Evolutionary conservation across 2,329 filamentous ascomycete species (phyloP), one percentile per base, ranked within the genome.

Genomic region (Exophiala alcalophila): DNA sequence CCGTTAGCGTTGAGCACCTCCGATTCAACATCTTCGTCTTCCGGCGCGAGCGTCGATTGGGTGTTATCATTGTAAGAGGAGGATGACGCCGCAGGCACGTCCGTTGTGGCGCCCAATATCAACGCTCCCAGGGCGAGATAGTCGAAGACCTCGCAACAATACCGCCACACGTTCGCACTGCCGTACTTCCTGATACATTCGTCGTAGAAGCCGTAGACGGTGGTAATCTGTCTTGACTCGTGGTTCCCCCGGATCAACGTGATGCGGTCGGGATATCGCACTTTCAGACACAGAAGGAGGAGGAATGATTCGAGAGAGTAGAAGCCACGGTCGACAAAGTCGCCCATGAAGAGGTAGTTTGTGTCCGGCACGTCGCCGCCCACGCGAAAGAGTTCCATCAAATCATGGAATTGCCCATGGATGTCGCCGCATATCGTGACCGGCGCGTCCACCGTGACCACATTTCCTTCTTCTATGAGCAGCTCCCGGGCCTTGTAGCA

Each of bases 351-450:
- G 3, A 96, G 79, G 65, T 96, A 96, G 62, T 94, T 95, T 21
- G 90, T 96, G 61, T 96, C 91, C 27, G 90, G 90, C 3, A 94
- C 87, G 63, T 95, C 88, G 52, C 90, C 90, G 49, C 90, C 90
- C 3, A 96, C 90, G 39, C 89, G 80, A 63, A 96, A 96, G 4
- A 96, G 79, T 66, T 96, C 91, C 91, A 96, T 96, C 58, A 96
- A 69, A 62, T 96, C 90, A 61, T 96, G 90, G 61, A 96, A 96
- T 65, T 96, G 90, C 55, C 90, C 90, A 62, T 97, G 91, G 44
- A 97, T 96, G 62, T 96, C 91, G 58, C 91, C 91, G 61, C 91
- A 96, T 77, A 95, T 94, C 65, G 91, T 97, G 47, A 97, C 91
- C 15, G 91, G 91, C 49, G 91, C 91, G 62, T 91, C 85, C 50